Evolutionary conservation across 495 filamentous ascomycete species (phyloP), one percentile per base, ranked within the genome.

Genomic region (Letharia lupina): DNA sequence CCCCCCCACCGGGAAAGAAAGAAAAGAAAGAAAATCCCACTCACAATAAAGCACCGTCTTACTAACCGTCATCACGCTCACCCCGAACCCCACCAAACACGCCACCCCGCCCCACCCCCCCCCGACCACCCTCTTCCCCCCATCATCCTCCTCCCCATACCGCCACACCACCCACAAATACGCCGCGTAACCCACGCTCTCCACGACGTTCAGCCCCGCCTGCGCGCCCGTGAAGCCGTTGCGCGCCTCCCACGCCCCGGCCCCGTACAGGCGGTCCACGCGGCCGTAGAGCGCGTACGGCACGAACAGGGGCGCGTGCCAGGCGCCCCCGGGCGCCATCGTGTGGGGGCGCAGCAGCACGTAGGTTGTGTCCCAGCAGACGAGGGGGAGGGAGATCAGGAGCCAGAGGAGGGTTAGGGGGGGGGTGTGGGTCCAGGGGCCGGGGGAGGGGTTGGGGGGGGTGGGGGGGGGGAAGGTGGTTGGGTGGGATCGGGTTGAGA

Each of bases 21-120:
- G 12, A 44, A 44, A 44, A 5, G 10, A 39, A 28, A 37, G 8
- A 60, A 10, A 18, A 8, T 18, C 40, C 16, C 23, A 81, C 87
- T 80, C 71, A 92, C 91, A 88, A 71, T 96, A 98, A 20, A 98
- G 76, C 63, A 89, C 71, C 20, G 93, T 96, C 84, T 96, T 96
- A 76, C 86, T 88, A 2, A 94, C 70, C 3, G 93, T 96, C 88
- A 94, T 89, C 5, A 91, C 79, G 9, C 85, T 85, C 2, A 86
- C 82, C 41, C 81, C 80, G 68, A 88, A 93, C 8, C 82, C 90
- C 33, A 89, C 69, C 63, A 96, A 66, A 45, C 88, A 80, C 3
- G 90, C 88, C 59, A 80, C 69, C 3, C 68, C 70, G 11, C 70
- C 70, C 70, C 70, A 72, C 71, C 37, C 72, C 70, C 68, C 73